Conservation (phyloP, 345 rosid genomes). For the Aethionema arabicum region DNA sequence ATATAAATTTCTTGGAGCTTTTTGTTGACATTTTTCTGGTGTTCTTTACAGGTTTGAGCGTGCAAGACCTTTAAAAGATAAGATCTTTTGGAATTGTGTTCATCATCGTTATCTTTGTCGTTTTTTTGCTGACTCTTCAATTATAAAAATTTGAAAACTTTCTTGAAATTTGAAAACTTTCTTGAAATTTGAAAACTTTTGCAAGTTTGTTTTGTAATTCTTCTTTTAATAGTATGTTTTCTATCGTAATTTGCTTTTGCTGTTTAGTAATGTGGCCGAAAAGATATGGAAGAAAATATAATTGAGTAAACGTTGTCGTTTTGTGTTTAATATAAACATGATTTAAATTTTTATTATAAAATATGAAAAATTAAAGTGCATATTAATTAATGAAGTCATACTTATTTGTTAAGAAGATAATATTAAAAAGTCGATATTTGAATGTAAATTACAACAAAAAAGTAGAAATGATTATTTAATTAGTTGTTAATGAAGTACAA, state of each 20-base stretch:
- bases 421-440: no score
- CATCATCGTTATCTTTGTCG: neutral
- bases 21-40: neutral
- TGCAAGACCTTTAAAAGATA: constrained; percentile 73
- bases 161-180: neutral
- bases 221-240: neutral
- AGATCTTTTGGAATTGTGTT: neutral
- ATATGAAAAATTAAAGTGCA: no score
- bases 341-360: no score
- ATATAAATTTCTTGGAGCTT: neutral
- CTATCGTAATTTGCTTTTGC: neutral
- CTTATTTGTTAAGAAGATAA: no score
- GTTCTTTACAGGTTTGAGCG: constrained; percentile 65
- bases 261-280: neutral
- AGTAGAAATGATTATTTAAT: no score
- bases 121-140: constrained; percentile 16
- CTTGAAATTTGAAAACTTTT: neutral
- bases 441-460: no score
- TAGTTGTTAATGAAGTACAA: no score
- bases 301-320: no score
- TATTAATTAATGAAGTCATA: no score
- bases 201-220: constrained; percentile 13
- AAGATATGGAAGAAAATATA: neutral
- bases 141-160: constrained; percentile 12
- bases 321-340: no score